Evolutionary conservation across 805 yeast genomes (phyloP), one percentile per base, ranked within the genome.

Genomic region (Wickerhamomyces chambardii): DNA sequence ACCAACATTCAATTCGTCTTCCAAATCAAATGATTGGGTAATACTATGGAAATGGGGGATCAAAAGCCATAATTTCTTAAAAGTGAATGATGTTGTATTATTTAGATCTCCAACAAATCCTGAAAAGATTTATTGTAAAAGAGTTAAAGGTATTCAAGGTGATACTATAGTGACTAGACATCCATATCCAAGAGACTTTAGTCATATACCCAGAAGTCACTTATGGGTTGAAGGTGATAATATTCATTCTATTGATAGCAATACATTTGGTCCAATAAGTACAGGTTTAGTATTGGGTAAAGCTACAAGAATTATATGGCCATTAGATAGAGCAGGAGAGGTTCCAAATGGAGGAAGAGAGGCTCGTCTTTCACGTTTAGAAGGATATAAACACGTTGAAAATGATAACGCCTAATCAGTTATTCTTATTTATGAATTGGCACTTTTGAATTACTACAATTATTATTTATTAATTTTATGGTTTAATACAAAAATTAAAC

Each of bases 221-320:
- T 46, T 85, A 6, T 90, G 97, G 97, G 87, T 87, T 0, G 97
- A 90, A 55, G 97, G 97, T 6, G 97, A 90, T 55, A 87, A 85
- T 52, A 66, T 66, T 31, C 90, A 81, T 48, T 80, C 95, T 1
- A 63, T 87, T 2, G 97, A 90, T 58, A 78, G 90, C 34, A 89
- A 87, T 55, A 72, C 69, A 8, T 90, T 84, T 61, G 97, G 97
- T 0, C 95, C 97, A 0, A 70, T 90, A 1, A 79, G 95, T 14
- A 70, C 76, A 28, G 95, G 90, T 0, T 59, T 90, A 38, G 78
- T 87, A 17, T 50, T 84, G 10, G 97, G 96, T 1, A 82, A 75
- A 48, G 95, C 82, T 1, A 63, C 73, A 2, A 57, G 60, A 31
- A 65, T 89, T 1, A 56, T 87, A 31, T 85, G 83, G 79, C 97